A percentile compares a stretch with the other conserved stretches of the same genome.
Conservation (phyloP, 1,284 basidiomycete genomes). For the Apiotrichum veenhuisii region DNA sequence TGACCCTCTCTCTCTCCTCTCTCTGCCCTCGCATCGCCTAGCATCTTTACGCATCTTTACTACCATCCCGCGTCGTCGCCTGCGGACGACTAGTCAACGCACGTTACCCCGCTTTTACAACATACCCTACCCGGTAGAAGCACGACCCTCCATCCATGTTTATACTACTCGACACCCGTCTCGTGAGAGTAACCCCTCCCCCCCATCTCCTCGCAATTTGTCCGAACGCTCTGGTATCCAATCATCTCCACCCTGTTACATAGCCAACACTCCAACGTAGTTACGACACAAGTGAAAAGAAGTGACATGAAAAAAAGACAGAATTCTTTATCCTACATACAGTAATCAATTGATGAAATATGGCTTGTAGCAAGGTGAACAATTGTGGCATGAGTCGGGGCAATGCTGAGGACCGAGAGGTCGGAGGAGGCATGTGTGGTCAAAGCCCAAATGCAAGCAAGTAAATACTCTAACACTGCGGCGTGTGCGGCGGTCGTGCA, state of each 20-base stretch:
- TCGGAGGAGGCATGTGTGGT: too few relatives aligned
- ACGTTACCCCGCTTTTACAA: background rate
- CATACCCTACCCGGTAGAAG: slow-evolving; percentile 2
- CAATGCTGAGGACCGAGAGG: background rate
- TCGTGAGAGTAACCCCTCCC: background rate
- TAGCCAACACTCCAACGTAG: background rate
- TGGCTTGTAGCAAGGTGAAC: background rate
- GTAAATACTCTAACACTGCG: too few relatives aligned
- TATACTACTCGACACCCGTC: background rate
- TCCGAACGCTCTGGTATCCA: slow-evolving; percentile 3
- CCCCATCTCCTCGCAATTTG: background rate
- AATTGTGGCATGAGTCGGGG: too few relatives aligned
- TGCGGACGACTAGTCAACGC: background rate
- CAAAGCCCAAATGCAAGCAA: too few relatives aligned
- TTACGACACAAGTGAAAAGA: slow-evolving; percentile 7
- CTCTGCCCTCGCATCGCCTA: background rate
- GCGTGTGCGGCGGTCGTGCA: too few relatives aligned
- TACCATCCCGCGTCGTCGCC: background rate
- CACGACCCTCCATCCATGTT: background rate
- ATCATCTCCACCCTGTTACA: slow-evolving; percentile 2
- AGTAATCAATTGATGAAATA: background rate
- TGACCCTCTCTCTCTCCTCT: background rate
- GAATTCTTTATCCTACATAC: background rate
- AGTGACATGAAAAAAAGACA: background rate
- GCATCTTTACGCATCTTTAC: background rate